Evolutionary conservation across 176 grass and related monocot genomes (phyloP).

Genomic region (Pontederia crassipes): DNA sequence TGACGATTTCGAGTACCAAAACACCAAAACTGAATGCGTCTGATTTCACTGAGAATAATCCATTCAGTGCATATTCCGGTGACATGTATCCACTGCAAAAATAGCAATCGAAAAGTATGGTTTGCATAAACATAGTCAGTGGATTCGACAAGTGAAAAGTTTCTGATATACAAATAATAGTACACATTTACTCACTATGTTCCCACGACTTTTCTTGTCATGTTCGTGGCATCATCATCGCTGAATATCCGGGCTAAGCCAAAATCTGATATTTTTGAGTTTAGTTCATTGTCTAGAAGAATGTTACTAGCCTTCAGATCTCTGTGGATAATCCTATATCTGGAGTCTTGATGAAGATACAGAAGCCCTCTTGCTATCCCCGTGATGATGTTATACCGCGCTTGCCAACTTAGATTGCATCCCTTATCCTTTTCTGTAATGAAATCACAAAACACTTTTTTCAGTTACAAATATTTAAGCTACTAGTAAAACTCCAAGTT

Average conservation of each 20-base stretch:
- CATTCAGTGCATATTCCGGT: not conserved
- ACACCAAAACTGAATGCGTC: constrained; percentile 8
- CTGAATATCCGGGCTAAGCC: constrained; percentile 2
- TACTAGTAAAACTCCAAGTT: not conserved
- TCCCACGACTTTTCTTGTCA: not conserved
- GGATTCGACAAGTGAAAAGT: not conserved
- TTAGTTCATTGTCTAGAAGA: not conserved
- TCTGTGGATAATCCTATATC: too few relatives aligned
- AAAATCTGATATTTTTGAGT: constrained; percentile 3
- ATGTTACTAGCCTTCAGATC: not conserved
- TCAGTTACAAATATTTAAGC: not conserved
- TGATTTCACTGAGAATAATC: not conserved
- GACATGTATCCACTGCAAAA: not conserved
- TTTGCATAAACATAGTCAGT: not conserved
- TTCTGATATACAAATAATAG: not conserved
- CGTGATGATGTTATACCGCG: not conserved
- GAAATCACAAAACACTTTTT: not conserved
- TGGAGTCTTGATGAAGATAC: too few relatives aligned
- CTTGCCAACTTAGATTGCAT: not conserved
- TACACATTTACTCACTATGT: not conserved
- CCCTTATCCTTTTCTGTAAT: not conserved
- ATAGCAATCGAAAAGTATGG: not conserved
- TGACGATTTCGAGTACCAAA: not conserved
- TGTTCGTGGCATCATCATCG: not conserved
- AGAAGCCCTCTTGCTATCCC: not conserved